Evolutionary conservation across 2,329 filamentous ascomycete genomes (phyloP), one percentile per base, ranked within the genome.

Genomic region (Leptosphaerulina australis): DNA sequence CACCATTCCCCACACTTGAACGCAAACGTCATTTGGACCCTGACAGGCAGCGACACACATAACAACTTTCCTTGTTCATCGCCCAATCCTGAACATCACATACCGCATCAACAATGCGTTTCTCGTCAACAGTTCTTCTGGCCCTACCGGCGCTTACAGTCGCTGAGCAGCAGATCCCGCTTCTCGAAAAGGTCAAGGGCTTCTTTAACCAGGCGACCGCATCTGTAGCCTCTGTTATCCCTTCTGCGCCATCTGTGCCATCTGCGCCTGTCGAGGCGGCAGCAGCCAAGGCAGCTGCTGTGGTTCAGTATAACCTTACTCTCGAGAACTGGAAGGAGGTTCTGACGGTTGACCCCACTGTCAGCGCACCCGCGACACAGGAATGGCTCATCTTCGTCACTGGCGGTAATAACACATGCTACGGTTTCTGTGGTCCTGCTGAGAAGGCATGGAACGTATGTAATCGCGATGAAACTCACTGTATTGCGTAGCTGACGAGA

Each of bases 381-480:
- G 86, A 91, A 74, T 91, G 87, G 87, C 86, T 88, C 79, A 77
- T 93, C 54, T 80, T 88, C 60, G 76, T 90, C 60, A 88, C 85
- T 8, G 89, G 89, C 47, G 80, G 87, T 61, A 91, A 92, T 79
- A 87, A 85, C 77, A 91, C 88, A 24, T 93, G 89, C 77, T 87
- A 81, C 68, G 88, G 88, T 61, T 79, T 83, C 66, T 93, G 89
- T 74, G 79, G 68, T 31, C 78, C 76, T 53, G 74, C 86, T 44
- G 87, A 90, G 65, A 75, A 77, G 49, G 87, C 87, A 18, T 81
- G 76, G 75, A 79, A 80, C 62, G 76, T 79, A 68, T 54, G 74
- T 63, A 37, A 8, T 15, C 14, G 18, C 8, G 6, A 8, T 2
- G 24, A 4, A 15, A 11, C 4, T 9, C 17, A 11, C 6, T 8